These are phyloP conservation scores for Cercospora zeae-maydis DNA, from an alignment of 2,329 filamentous ascomycete species.

Conservation along the genomic window DNA sequence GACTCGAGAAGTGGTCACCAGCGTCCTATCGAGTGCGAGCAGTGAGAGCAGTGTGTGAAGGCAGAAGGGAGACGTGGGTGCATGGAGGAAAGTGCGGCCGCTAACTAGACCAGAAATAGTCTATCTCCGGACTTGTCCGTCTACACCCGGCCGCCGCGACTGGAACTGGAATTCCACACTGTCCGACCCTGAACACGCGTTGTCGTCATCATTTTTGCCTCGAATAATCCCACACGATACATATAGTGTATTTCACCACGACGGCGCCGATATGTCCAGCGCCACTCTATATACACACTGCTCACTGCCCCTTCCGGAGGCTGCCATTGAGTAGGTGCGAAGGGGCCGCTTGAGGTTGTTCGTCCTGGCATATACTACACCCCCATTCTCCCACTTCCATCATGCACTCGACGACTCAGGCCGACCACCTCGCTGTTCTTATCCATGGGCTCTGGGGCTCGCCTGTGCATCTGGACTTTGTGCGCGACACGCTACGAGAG, in stretches of 20 bases:
- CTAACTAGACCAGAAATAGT: no score
- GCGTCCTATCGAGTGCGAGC: neutral
- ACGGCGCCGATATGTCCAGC: neutral
- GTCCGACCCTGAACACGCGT: neutral
- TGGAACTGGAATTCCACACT: neutral
- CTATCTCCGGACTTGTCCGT: neutral
- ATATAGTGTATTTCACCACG: no score
- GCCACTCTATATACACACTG: neutral
- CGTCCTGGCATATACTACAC: neutral
- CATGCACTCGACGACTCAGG: conserved; percentile 18
- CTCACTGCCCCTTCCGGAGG: neutral
- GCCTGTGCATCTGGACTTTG: conserved; percentile 65
- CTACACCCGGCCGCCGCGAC: neutral
- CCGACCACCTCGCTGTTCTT: conserved; percentile 69
- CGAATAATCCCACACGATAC: no score
- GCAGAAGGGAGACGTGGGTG: neutral
- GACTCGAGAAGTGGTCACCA: neutral
- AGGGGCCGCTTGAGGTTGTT: neutral
- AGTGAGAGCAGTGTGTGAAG: neutral
- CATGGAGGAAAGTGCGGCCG: neutral
- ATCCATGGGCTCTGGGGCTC: conserved; percentile 83
- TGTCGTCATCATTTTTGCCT: neutral
- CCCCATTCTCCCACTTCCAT: conserved; percentile 6
- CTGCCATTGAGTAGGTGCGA: neutral
- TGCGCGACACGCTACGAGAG: conserved; percentile 63